phyloP scores from a whole-genome alignment of 805 yeast species.

The Candida awuae region DNA sequence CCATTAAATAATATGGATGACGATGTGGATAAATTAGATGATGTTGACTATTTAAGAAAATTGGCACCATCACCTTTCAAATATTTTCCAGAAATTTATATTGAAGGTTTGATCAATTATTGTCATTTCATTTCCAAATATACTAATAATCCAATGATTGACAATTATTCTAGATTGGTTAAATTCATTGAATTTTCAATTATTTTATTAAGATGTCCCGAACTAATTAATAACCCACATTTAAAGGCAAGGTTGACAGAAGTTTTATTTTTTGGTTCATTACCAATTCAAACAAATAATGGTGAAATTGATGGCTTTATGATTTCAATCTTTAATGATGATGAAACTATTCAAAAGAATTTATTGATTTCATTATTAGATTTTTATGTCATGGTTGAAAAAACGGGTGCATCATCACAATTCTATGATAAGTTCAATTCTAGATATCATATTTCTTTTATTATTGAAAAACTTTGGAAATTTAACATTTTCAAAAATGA shows the following conservation, averaged over 20 bases:
- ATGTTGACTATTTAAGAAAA: slow-evolving; percentile 59
- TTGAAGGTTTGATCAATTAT: slow-evolving; percentile 76
- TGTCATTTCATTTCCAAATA: slow-evolving; percentile 53
- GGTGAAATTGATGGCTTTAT: slow-evolving; percentile 65
- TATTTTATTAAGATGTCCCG: slow-evolving; percentile 74
- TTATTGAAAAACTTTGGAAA: slow-evolving; percentile 79
- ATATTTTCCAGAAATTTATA: slow-evolving; percentile 73
- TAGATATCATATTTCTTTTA: slow-evolving; percentile 76
- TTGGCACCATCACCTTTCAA: slow-evolving; percentile 71
- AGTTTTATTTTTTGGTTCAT: slow-evolving; percentile 65
- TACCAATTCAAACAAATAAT: slow-evolving; percentile 36
- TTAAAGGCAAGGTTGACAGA: slow-evolving; percentile 80
- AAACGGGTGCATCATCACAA: slow-evolving; percentile 91
- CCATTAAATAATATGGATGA: slow-evolving; percentile 55
- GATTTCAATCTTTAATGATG: slow-evolving; percentile 54
- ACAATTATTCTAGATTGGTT: slow-evolving; percentile 42
- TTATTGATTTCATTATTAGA: slow-evolving; percentile 78
- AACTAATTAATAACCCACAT: slow-evolving; percentile 84
- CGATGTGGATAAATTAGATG: slow-evolving; percentile 62
- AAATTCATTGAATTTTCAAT: slow-evolving; percentile 65
- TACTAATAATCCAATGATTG: slow-evolving; percentile 48
- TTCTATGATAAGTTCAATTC: slow-evolving; percentile 93
- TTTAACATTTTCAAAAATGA: slow-evolving; percentile 60
- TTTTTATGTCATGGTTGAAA: slow-evolving; percentile 89
- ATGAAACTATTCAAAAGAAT: slow-evolving; percentile 54